Percentiles rank a stretch among this genome's conserved stretches.
These are phyloP conservation scores for Globisporangium orthogonon DNA, from an alignment of 352 stramenopile genomes.

Conservation along the genomic window DNA sequence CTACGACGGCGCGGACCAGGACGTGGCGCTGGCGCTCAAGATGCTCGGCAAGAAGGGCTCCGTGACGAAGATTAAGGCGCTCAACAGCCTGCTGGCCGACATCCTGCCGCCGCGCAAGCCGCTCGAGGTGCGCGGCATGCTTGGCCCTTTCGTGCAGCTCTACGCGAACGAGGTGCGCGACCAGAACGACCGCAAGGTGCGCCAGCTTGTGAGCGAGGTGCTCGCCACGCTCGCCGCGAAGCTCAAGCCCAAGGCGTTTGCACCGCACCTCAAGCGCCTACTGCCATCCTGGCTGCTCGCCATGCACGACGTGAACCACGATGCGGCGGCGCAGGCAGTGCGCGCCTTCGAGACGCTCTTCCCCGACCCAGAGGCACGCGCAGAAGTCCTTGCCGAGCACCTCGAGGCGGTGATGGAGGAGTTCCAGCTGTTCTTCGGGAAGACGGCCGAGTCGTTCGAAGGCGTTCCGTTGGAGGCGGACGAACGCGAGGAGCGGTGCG, in stretches of 20 bases:
- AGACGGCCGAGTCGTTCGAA: constrained; percentile 53
- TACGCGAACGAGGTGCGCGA: constrained; percentile 79
- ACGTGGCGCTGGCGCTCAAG: constrained; percentile 74
- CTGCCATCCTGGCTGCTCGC: constrained; percentile 76
- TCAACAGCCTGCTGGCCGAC: constrained; percentile 48
- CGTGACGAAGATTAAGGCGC: constrained; percentile 79
- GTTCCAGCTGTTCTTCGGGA: constrained; percentile 54
- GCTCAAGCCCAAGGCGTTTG: constrained; percentile 66
- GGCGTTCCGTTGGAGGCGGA: constrained; percentile 49
- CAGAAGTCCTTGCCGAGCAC: constrained; percentile 34
- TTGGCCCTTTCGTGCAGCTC: constrained; percentile 72
- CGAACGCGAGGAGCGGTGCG: constrained; percentile 66
- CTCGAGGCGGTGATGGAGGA: constrained; percentile 46
- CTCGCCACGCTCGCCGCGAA: constrained; percentile 29
- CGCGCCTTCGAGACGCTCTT: constrained; percentile 56
- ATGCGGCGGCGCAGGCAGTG: constrained; percentile 40
- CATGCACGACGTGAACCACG: constrained; percentile 68
- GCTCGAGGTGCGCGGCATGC: constrained; percentile 52
- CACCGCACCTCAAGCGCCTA: constrained; percentile 56
- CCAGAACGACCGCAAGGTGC: constrained; percentile 81
- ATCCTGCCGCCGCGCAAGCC: constrained; percentile 59
- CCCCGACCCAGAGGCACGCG: constrained; percentile 20
- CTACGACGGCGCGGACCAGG: constrained; percentile 75
- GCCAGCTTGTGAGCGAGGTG: constrained; percentile 70
- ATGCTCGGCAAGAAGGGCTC: constrained; percentile 81